Evolutionary conservation across 164 flowering plant genomes (phyloP).

Genomic region (Brasenia schreberi): DNA sequence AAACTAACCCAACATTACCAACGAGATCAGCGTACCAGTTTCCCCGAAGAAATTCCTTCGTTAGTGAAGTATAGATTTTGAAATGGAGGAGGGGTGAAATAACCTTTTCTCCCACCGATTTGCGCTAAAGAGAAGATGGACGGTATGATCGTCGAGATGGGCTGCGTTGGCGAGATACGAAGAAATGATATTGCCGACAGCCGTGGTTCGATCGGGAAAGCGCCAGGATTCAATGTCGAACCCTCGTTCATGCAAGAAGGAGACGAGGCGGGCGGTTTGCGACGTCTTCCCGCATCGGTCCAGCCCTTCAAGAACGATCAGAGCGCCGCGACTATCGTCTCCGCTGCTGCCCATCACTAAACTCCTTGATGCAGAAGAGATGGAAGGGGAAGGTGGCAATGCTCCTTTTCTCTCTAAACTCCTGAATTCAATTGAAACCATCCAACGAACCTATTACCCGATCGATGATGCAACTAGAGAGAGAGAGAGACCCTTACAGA

Average conservation of each 20-base stretch:
- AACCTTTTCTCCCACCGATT: slow-evolving; percentile 87
- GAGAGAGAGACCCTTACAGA: slow-evolving; percentile 1
- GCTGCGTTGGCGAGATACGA: slow-evolving; percentile 57
- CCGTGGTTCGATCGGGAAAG: slow-evolving; percentile 67
- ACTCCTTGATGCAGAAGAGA: slow-evolving; percentile 1
- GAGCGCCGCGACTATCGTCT: slow-evolving; percentile 46
- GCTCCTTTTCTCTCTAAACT: background rate
- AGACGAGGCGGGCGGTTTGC: slow-evolving; percentile 35
- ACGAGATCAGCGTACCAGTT: background rate
- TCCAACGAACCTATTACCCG: background rate
- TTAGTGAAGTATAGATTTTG: no score
- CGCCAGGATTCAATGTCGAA: slow-evolving; percentile 53
- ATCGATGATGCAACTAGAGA: background rate
- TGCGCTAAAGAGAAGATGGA: slow-evolving; percentile 79
- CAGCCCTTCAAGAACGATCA: slow-evolving; percentile 76
- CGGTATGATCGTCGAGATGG: slow-evolving; percentile 58
- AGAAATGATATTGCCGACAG: slow-evolving; percentile 71
- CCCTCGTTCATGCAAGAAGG: slow-evolving; percentile 36
- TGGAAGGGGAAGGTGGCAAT: background rate
- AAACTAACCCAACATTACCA: background rate
- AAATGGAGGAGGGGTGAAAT: slow-evolving; percentile 2
- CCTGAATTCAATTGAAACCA: background rate
- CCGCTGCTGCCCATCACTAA: slow-evolving; percentile 24
- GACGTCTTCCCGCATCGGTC: slow-evolving; percentile 77
- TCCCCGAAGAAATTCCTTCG: background rate